phyloP scores from a whole-genome alignment of 2,329 filamentous ascomycete genomes.

The Canariomyces notabilis region DNA sequence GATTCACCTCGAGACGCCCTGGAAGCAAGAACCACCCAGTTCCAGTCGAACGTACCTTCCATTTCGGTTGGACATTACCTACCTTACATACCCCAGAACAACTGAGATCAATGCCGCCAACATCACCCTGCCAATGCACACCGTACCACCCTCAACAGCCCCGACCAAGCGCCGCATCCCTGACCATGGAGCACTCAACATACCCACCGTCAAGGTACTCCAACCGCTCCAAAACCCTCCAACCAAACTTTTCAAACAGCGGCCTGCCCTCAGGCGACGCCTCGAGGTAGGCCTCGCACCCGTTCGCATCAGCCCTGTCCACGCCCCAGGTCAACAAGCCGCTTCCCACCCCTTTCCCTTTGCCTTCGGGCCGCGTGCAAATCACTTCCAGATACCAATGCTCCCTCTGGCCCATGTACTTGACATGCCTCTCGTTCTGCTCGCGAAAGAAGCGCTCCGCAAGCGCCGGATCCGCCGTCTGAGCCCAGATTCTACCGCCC shows the following conservation, averaged over 20 bases:
- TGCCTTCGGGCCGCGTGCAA: conserved; percentile 37
- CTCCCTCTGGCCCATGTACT: conserved; percentile 36
- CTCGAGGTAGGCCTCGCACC: conserved; percentile 44
- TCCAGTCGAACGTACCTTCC: too few relatives aligned
- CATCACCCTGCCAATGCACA: too few relatives aligned
- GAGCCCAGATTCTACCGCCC: conserved; percentile 6
- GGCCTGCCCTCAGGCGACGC: conserved; percentile 43
- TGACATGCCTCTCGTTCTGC: conserved; percentile 32
- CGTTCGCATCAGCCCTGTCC: conserved; percentile 39
- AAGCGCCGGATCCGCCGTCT: conserved; percentile 33
- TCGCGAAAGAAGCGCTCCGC: conserved; percentile 38
- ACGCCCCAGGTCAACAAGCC: conserved; percentile 45
- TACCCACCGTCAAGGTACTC: conserved; percentile 32
- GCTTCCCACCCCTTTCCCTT: conserved; percentile 42
- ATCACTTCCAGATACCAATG: conserved; percentile 49
- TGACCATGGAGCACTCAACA: conserved; percentile 34
- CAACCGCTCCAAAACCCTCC: conserved; percentile 35
- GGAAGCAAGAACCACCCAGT: too few relatives aligned
- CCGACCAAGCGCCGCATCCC: not conserved
- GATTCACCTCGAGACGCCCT: too few relatives aligned
- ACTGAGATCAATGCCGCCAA: too few relatives aligned
- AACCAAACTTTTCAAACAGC: conserved; percentile 47
- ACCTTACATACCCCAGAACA: too few relatives aligned
- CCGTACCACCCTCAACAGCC: too few relatives aligned
- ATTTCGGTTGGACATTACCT: too few relatives aligned